Base-by-base conservation (phyloP, 164 flowering plant genomes). In the Akebia trifoliata region DNA sequence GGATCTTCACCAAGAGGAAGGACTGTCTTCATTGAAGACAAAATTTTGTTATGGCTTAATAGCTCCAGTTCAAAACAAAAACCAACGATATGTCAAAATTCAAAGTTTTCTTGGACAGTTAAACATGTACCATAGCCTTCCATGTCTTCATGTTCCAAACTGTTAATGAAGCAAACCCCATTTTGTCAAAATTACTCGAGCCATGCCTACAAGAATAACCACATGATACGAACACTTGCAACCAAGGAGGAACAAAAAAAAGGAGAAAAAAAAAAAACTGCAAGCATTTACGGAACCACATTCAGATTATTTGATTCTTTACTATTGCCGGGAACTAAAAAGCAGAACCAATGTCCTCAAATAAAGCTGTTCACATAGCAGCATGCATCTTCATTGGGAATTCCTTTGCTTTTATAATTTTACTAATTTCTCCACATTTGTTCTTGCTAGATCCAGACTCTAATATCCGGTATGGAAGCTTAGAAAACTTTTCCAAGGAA, bases 121-220 rank as follows among this genome's bases (percentile, higher is more conserved):
- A 44, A 58, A 42, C 57, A 71, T 80, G 64, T 83, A 92, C 98
- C 98, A 88, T 75, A 55, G 93, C 77, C 60, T 86, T 88, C 96
- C 98, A 92, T 60, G 87, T 82, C 81, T 81, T 88, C 98, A 92
- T 88, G 78, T 86, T 92, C 96, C 98, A 92, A 40, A 88, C 95
- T 50, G 93, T 86, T 50, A 92, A 70, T 53, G 96, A 88, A 66
- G 98, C 96, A 72, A 74, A 81, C 17, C 89, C 95, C 74, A 78
- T 65, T 48, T 51, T 75, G 44, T 84, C 85, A 59, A 72, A 50
- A 64, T 63, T 63, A 66, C 70, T 70, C 43, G 79, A 61, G 26
- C 80, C 80, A 69, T 63, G 62, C 75, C 91, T 84, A 51, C 71
- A 64, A 69, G 56, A 22, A 65, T 14, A 50, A 40, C 17, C 7